Conservation (phyloP, 352 stramenopile genomes). For the Phytophthora tentaculata region DNA sequence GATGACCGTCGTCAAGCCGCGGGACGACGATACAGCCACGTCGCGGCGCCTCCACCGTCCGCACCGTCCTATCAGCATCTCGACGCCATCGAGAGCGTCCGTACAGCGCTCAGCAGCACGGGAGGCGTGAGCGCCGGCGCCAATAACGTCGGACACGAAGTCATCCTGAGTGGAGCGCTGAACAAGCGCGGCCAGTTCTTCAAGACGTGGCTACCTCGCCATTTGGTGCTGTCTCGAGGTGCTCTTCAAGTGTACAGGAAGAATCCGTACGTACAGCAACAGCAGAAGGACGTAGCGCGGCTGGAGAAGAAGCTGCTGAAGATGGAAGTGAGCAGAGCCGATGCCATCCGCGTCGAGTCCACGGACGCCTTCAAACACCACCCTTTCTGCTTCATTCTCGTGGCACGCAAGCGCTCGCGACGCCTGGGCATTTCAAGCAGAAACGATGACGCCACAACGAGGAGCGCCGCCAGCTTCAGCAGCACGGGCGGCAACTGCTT, state of each 20-base stretch:
- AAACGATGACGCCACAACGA: constrained; percentile 12
- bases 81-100: constrained; percentile 42
- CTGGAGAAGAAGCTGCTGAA: constrained; percentile 71
- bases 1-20: constrained; percentile 11
- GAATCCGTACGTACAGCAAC: constrained; percentile 51
- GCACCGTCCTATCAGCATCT: constrained; percentile 33
- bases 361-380: constrained; percentile 68
- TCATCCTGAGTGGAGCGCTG: constrained; percentile 66
- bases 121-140: constrained; percentile 8
- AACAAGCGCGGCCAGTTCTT: constrained; percentile 80
- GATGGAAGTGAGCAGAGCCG: constrained; percentile 60
- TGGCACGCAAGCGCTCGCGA: constrained; percentile 63
- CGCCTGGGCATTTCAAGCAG: constrained; percentile 19
- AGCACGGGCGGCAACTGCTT: constrained; percentile 47
- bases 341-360: constrained; percentile 68
- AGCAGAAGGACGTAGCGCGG: constrained; percentile 49
- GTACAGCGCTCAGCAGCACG: constrained; percentile 34
- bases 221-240: constrained; percentile 68
- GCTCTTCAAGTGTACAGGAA: constrained; percentile 78
- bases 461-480: constrained; percentile 28
- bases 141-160: constrained; percentile 42
- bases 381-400: constrained; percentile 68
- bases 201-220: constrained; percentile 72
- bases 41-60: constrained; percentile 1
- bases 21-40: constrained; percentile 10